A percentile compares a stretch with the other conserved stretches of the same genome.
Conservation (phyloP, 306 rosid genomes). For the Morella rubra region DNA sequence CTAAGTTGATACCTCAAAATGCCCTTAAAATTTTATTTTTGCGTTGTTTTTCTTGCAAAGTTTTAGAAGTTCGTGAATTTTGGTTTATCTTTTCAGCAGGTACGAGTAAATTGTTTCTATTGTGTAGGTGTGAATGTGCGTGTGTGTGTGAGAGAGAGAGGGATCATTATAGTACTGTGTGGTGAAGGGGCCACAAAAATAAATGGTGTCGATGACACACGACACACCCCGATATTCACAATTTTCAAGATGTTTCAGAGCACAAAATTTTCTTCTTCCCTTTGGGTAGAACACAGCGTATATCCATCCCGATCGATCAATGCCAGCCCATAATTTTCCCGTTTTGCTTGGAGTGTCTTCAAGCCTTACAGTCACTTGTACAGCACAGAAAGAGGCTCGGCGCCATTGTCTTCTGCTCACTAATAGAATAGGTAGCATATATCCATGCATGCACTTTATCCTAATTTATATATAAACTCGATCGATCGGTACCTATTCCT, state of each 20-base stretch:
- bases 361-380: not conserved
- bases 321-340: not conserved
- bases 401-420: too few relatives aligned
- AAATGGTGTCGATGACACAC: slow-evolving; percentile 56
- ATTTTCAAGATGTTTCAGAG: slow-evolving; percentile 49
- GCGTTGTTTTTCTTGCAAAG: too few relatives aligned
- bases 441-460: not conserved
- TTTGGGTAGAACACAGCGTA: slow-evolving; percentile 12
- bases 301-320: slow-evolving; percentile 10
- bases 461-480: too few relatives aligned
- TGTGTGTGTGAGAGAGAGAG: not conserved
- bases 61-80: not conserved
- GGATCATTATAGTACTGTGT: slow-evolving; percentile 20
- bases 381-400: too few relatives aligned
- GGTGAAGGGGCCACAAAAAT: slow-evolving; percentile 60
- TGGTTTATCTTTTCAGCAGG: not conserved
- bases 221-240: slow-evolving; percentile 43
- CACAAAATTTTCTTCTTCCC: slow-evolving; percentile 11
- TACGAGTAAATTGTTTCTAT: not conserved
- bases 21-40: too few relatives aligned
- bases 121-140: too few relatives aligned
- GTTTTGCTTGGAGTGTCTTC: not conserved
- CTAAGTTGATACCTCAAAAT: too few relatives aligned
- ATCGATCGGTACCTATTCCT: too few relatives aligned
- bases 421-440: too few relatives aligned